Evolutionary conservation across 331 rosid genomes (phyloP).

Genomic region (Erythrophleum ivorense): DNA sequence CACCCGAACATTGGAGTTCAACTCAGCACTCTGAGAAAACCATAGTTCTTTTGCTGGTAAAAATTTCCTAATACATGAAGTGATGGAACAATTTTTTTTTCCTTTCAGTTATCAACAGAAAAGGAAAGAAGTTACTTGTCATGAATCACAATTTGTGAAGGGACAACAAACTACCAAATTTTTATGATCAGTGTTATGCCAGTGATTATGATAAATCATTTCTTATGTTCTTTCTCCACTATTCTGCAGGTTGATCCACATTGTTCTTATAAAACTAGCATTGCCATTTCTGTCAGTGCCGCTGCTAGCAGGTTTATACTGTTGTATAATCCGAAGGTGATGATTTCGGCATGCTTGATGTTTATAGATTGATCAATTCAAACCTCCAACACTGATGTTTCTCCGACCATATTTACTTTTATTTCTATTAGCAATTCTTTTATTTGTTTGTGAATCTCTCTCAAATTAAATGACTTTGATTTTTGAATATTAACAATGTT

Average conservation of each 20-base stretch:
- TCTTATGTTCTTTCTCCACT: conserved; percentile 42
- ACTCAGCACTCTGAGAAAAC: conserved; percentile 71
- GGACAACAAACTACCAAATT: conserved; percentile 15
- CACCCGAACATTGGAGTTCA: conserved; percentile 85
- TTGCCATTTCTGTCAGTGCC: conserved; percentile 66
- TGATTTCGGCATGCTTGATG: conserved; percentile 39
- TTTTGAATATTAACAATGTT: background rate
- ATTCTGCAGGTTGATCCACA: conserved; percentile 91
- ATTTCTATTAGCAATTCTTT: conserved; percentile 19
- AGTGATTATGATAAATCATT: conserved; percentile 5
- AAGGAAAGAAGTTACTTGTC: conserved; percentile 5
- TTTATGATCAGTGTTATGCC: conserved; percentile 23
- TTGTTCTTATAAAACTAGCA: conserved; percentile 80
- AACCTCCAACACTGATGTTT: conserved; percentile 9
- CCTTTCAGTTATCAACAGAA: conserved; percentile 12
- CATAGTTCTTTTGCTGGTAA: conserved; percentile 82
- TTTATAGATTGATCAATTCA: conserved; percentile 23
- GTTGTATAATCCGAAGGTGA: conserved; percentile 80
- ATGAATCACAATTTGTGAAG: conserved; percentile 29
- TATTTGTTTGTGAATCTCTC: background rate
- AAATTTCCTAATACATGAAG: conserved; percentile 35
- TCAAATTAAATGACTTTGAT: conserved; percentile 21
- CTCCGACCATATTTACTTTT: conserved; percentile 18
- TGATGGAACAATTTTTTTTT: background rate
- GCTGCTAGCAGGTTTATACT: conserved; percentile 88